Evolutionary conservation across 805 yeast species (phyloP).

Genomic region (Kodamaea restingae): DNA sequence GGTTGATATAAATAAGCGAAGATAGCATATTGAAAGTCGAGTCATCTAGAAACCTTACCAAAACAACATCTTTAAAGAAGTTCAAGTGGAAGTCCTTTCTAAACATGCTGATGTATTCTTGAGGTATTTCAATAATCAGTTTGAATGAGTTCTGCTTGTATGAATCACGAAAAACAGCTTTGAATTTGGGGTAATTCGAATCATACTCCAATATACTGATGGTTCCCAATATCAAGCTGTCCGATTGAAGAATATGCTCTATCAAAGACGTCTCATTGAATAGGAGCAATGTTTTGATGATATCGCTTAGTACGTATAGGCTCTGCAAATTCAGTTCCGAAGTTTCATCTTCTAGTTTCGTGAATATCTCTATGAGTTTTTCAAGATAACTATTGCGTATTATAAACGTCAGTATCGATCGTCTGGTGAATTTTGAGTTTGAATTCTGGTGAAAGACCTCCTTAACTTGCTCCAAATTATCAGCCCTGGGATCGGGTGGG

Average conservation of each 20-base stretch:
- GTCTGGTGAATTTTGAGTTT: constrained; percentile 59
- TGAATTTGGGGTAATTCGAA: constrained; percentile 74
- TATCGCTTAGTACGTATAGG: constrained; percentile 65
- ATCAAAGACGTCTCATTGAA: constrained; percentile 56
- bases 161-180: constrained; percentile 75
- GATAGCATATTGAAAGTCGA: constrained; percentile 63
- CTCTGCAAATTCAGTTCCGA: constrained; percentile 44
- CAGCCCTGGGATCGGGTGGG: constrained; percentile 54
- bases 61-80: constrained; percentile 80
- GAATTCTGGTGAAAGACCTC: constrained; percentile 58
- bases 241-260: constrained; percentile 31
- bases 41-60: constrained; percentile 81
- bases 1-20: constrained; percentile 64
- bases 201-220: constrained; percentile 85
- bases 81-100: constrained; percentile 74
- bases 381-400: constrained; percentile 50
- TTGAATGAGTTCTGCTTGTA: constrained; percentile 59
- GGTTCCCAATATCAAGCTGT: constrained; percentile 43
- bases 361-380: constrained; percentile 50
- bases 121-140: constrained; percentile 53
- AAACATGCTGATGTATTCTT: constrained; percentile 48
- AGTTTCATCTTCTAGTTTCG: constrained; percentile 45
- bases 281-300: constrained; percentile 64
- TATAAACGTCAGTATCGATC: constrained; percentile 54
- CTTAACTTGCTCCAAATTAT: constrained; percentile 50